phyloP scores from a whole-genome alignment of 805 yeast species.

The Yueomyces sp. region DNA sequence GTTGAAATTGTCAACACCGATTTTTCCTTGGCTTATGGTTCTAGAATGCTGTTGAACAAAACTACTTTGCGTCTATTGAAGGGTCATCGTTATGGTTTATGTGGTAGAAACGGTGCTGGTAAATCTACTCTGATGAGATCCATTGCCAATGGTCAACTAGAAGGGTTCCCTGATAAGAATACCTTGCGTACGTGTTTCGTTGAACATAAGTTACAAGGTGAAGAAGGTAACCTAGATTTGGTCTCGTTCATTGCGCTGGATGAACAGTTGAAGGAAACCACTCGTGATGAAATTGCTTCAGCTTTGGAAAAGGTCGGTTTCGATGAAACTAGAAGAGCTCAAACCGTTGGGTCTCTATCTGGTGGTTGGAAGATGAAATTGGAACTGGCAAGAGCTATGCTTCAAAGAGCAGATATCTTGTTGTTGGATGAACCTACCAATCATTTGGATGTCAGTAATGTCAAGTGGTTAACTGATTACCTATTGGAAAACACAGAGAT shows the following conservation, averaged over 20 bases:
- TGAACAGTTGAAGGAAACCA: slow-evolving; percentile 57
- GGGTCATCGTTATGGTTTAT: slow-evolving; percentile 94
- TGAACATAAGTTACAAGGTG: slow-evolving; percentile 92
- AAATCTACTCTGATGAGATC: slow-evolving; percentile 95
- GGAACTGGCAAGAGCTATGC: slow-evolving; percentile 97
- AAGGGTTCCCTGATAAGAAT: slow-evolving; percentile 89
- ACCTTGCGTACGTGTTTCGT: slow-evolving; percentile 88
- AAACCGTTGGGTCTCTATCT: slow-evolving; percentile 84
- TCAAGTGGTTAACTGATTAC: slow-evolving; percentile 87
- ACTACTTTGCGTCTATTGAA: slow-evolving; percentile 75
- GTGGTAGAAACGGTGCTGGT: slow-evolving; percentile 99
- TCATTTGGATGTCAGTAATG: slow-evolving; percentile 90
- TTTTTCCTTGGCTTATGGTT: slow-evolving; percentile 93
- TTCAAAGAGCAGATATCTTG: slow-evolving; percentile 91
- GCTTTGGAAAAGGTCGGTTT: slow-evolving; percentile 85
- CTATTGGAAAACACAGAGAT: slow-evolving; percentile 70
- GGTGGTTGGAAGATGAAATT: slow-evolving; percentile 99
- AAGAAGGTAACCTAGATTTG: slow-evolving; percentile 81
- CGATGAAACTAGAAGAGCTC: slow-evolving; percentile 77
- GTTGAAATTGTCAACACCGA: slow-evolving; percentile 86
- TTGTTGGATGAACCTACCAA: slow-evolving; percentile 96
- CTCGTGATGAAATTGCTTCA: slow-evolving; percentile 53
- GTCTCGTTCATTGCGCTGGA: slow-evolving; percentile 82
- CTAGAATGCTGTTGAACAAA: slow-evolving; percentile 91
- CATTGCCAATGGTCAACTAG: slow-evolving; percentile 90